Evolutionary conservation across 1,284 basidiomycete genomes (phyloP), one percentile per base, ranked within the genome.

Genomic region (Fistulina hepatica): DNA sequence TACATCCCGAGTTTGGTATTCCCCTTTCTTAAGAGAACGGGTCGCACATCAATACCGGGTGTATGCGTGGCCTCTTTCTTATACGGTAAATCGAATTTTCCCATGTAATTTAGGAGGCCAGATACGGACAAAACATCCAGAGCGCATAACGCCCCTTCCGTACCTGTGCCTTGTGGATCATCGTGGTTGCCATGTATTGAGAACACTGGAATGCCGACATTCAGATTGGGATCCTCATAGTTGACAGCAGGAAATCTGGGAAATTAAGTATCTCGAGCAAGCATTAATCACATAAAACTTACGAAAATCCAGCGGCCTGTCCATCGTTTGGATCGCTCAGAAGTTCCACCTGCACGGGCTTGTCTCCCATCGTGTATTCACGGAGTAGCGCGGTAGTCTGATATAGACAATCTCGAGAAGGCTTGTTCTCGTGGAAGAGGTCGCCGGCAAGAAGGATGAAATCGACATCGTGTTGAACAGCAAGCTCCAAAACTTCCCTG

Each of bases 171-270:
- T 60, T 98, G 95, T 21, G 95, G 94, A 51, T 99, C 94, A 54
- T 99, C 95, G 58, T 99, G 95, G 54, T 99, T 99, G 28, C 94
- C 95, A 52, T 99, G 94, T 32, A 99, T 98, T 0, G 93, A 97
- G 61, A 99, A 99, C 16, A 97, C 84, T 2, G 95, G 95, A 20
- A 95, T 89, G 15, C 77, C 80, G 37, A 98, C 74, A 53, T 98
- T 99, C 42, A 97, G 69, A 55, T 98, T 97, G 1, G 81, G 77
- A 53, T 99, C 95, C 61, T 98, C 92, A 53, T 98, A 98, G 56
- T 99, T 99, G 48, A 98, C 67, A 1, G 90, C 86, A 3, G 95
- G 94, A 53, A 97, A 98, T 19, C 90, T 95, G 51, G 11, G 60
- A 57, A 48, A 66, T 65, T 31, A 22, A 45, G 33, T 45, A 36